phyloP scores from a whole-genome alignment of 2,329 filamentous ascomycete genomes.

The Ophiostoma tasmaniense region DNA sequence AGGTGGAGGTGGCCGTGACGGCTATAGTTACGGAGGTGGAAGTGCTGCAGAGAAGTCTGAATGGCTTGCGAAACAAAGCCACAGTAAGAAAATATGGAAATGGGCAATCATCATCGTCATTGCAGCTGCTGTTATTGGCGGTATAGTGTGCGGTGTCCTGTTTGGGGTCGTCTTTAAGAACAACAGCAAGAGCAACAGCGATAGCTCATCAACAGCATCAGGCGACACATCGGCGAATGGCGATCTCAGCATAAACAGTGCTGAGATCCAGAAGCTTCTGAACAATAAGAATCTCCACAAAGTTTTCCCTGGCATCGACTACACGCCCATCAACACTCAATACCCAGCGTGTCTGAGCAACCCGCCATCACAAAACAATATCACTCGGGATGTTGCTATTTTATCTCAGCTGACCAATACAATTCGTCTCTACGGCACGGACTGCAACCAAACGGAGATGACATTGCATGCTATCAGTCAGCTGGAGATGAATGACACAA shows the following conservation, averaged over 20 bases:
- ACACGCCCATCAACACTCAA: conserved; percentile 84
- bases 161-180: conserved; percentile 61
- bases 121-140: conserved; percentile 58
- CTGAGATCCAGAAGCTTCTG: conserved; percentile 67
- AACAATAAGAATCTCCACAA: conserved; percentile 78
- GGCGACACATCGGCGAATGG: conserved; percentile 56
- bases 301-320: conserved; percentile 92
- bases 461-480: conserved; percentile 71
- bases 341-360: conserved; percentile 73
- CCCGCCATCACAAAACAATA: conserved; percentile 84
- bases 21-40: conserved; percentile 11
- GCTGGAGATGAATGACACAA: conserved; percentile 58
- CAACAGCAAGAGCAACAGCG: conserved; percentile 28
- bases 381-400: conserved; percentile 84
- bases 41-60: conserved; percentile 53
- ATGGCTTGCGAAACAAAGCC: conserved; percentile 53
- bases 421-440: conserved; percentile 84
- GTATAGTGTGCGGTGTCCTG: conserved; percentile 63
- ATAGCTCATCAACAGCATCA: conserved; percentile 41
- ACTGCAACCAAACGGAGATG: conserved; percentile 97
- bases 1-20: conserved; percentile 5
- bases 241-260: conserved; percentile 64
- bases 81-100: conserved; percentile 56
- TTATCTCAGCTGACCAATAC: conserved; percentile 84
- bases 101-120: conserved; percentile 60